Conservation (phyloP, 2,329 filamentous ascomycete genomes). For the Monosporascus cannonballus region DNA sequence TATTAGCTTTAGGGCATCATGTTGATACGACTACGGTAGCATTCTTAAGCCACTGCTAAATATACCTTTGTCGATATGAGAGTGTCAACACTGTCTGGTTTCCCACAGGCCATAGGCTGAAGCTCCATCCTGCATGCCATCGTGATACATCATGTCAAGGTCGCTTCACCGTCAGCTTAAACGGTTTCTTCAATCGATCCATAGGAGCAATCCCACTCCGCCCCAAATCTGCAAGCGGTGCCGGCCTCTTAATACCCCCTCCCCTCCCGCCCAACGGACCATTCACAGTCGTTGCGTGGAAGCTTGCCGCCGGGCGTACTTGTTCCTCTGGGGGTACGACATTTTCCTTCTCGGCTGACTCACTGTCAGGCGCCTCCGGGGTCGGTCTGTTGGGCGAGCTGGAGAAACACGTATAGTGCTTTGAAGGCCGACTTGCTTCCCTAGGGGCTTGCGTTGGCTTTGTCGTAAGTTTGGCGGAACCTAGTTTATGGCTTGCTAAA, state of each 20-base stretch:
- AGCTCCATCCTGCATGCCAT: not conserved
- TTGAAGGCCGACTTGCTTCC: constrained; percentile 13
- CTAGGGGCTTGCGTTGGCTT: constrained; percentile 25
- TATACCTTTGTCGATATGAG: too few species aligned
- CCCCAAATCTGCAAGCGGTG: constrained; percentile 26
- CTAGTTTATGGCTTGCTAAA: constrained; percentile 34
- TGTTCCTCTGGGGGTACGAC: constrained; percentile 25
- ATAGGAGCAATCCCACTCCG: constrained; percentile 40
- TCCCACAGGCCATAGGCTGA: too few species aligned
- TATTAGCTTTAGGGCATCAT: too few species aligned
- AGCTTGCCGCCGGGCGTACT: constrained; percentile 35
- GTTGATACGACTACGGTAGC: too few species aligned
- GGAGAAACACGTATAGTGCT: constrained; percentile 51
- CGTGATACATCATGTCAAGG: constrained; percentile 9
- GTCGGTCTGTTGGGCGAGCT: constrained; percentile 41
- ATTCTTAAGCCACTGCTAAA: too few species aligned
- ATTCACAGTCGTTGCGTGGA: constrained; percentile 47
- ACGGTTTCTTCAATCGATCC: constrained; percentile 47
- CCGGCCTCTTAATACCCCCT: constrained; percentile 36
- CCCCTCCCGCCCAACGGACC: constrained; percentile 26
- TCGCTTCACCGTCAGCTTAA: constrained; percentile 50
- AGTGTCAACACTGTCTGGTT: too few species aligned
- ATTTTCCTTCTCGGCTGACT: constrained; percentile 20
- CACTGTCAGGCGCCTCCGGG: constrained; percentile 8
- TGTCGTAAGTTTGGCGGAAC: constrained; percentile 27